Evolutionary conservation across 305 asterid species (phyloP), one percentile per base, ranked within the genome.

Genomic region (Fraxinus latifolia): DNA sequence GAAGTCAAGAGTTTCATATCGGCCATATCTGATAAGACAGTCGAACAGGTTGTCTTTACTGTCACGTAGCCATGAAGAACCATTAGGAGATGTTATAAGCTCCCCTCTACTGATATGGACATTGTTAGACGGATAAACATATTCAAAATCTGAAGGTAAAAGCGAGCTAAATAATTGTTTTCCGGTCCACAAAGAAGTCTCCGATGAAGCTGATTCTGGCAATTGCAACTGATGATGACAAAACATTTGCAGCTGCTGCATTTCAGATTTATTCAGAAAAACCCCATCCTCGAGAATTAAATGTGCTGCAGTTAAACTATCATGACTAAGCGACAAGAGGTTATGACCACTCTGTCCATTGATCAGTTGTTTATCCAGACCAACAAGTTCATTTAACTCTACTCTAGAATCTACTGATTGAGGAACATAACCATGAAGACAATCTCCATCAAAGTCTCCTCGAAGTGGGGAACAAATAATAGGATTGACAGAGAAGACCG

Each of bases 401-500:
- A 93, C 91, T 85, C 91, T 88, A 14, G 94, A 76, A 80, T 85
- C 87, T 25, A 91, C 83, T 2, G 99, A 93, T 72, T 96, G 98
- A 7, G 99, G 98, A 76, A 95, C 92, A 86, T 87, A 96, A 33
- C 98, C 98, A 80, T 96, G 99, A 81, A 96, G 93, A 82, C 98
- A 94, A 76, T 96, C 98, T 15, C 99, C 99, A 85, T 96, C 99
- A 44, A 96, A 96, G 85, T 96, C 99, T 50, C 99, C 99, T 81
- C 96, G 91, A 47, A 96, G 87, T 39, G 99, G 99, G 47, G 91
- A 84, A 84, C 99, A 96, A 5, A 93, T 86, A 27, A 92, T 92
- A 19, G 99, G 99, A 80, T 96, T 96, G 39, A 96, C 91, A 34
- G 97, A 89, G 42, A 91, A 86, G 85, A 88, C 98, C 29, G 91